A percentile compares a stretch with the other conserved stretches of the same genome.
phyloP scores from a whole-genome alignment of 192 early-diverging fungal species.

The Backusella luteola region DNA sequence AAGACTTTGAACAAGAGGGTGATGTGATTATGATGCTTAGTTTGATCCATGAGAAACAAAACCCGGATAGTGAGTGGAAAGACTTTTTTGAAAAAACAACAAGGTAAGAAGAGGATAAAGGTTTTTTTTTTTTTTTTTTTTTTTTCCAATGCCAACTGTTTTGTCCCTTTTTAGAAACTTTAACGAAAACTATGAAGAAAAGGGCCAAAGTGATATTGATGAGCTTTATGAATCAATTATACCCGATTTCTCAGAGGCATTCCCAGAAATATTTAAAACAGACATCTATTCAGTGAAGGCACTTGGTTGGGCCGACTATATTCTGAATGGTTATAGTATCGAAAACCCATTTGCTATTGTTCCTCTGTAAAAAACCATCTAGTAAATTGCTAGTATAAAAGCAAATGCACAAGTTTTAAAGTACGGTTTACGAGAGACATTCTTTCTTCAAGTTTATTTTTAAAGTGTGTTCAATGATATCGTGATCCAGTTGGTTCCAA shows the following conservation, averaged over 20 bases:
- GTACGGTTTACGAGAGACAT: neutral
- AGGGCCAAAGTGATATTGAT: slow-evolving; percentile 6
- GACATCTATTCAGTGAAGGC: slow-evolving; percentile 12
- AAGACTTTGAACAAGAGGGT: slow-evolving; percentile 29
- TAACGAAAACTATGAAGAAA: neutral
- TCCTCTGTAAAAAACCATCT: slow-evolving; percentile 15
- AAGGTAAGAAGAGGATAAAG: neutral
- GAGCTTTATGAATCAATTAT: slow-evolving; percentile 30
- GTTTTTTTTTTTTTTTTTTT: too few species aligned
- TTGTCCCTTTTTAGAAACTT: neutral
- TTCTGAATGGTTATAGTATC: slow-evolving; percentile 22
- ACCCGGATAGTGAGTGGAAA: slow-evolving; percentile 24
- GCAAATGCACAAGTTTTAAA: neutral
- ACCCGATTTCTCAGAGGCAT: slow-evolving; percentile 21
- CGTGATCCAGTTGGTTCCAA: slow-evolving; percentile 32
- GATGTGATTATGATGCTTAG: slow-evolving; percentile 31
- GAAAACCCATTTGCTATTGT: slow-evolving; percentile 16
- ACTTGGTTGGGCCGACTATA: slow-evolving; percentile 29
- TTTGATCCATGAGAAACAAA: slow-evolving; percentile 25
- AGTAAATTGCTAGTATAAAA: neutral
- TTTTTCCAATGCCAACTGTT: neutral
- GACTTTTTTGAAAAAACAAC: slow-evolving; percentile 20
- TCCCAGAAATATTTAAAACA: slow-evolving; percentile 23
- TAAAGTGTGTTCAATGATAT: slow-evolving; percentile 16
- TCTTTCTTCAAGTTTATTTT: neutral